Base-by-base conservation (phyloP, 495 filamentous ascomycete genomes). In the Penicillium malachiteum region DNA sequence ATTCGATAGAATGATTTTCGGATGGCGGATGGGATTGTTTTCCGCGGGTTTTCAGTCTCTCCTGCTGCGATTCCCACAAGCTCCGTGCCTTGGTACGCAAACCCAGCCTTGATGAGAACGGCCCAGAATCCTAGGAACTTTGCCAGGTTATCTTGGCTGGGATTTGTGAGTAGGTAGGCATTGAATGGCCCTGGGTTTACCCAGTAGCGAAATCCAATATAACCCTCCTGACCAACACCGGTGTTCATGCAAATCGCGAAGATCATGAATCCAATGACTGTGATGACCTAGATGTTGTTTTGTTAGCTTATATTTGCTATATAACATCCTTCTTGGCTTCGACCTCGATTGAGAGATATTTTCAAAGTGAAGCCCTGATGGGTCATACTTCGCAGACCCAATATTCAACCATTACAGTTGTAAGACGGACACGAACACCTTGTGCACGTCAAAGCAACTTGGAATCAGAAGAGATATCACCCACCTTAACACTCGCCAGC, bases 1-100 rank as follows among this genome's bases (percentile, higher is more conserved):
- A 90, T 91, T 44, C 87, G 86, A 76, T 81, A 83, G 65, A 90
- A 90, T 17, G 87, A 85, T 62, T 90, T 88, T 54, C 81, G 84
- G 52, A 91, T 90, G 3, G 87, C 87, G 0, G 81, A 76, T 0
- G 87, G 87, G 0, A 91, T 83, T 10, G 86, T 87, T 49, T 79
- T 79, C 52, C 85, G 72, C 1, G 87, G 87, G 65, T 91, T 89
- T 59, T 83, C 81, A 21, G 87, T 87, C 68, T 91, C 87, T 54
- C 84, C 87, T 5, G 87, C 87, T 16, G 87, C 86, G 11, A 91
- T 84, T 59, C 86, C 87, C 5, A 91, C 81, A 41, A 87, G 80
- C 59, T 91, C 87, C 4, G 84, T 84, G 10, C 87, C 88, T 39
- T 87, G 86, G 66, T 90, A 90, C 47, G 89, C 83, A 39, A 87